phyloP scores from a whole-genome alignment of 352 stramenopile genomes.

The Peronosclerospora sorghi region DNA sequence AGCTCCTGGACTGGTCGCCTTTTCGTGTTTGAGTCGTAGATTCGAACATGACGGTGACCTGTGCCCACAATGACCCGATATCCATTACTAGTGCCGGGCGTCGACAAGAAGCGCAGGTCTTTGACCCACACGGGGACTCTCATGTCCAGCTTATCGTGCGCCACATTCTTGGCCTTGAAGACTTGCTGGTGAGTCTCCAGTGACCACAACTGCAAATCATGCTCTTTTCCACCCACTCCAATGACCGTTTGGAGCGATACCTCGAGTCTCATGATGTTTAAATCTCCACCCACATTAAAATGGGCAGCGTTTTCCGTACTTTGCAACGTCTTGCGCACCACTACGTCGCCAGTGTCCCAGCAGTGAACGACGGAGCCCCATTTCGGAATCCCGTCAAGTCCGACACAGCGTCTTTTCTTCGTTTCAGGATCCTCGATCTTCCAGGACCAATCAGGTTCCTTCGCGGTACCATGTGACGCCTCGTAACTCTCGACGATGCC shows the following conservation, averaged over 20 bases:
- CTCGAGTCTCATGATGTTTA: conserved; percentile 52
- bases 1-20: conserved; percentile 61
- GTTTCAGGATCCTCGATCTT: conserved; percentile 2
- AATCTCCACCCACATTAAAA: conserved; percentile 43
- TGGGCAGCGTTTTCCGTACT: conserved; percentile 23
- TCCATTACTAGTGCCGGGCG: conserved; percentile 44
- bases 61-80: conserved; percentile 69
- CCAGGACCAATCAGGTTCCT: conserved; percentile 44
- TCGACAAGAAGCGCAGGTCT: conserved; percentile 52
- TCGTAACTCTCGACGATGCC: conserved; percentile 59
- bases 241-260: conserved; percentile 38
- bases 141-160: conserved; percentile 82
- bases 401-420: conserved; percentile 25
- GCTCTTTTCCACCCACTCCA: conserved; percentile 72
- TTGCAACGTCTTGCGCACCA: conserved; percentile 37
- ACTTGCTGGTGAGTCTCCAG: conserved; percentile 63
- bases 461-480: conserved; percentile 23
- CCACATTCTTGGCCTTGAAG: conserved; percentile 83
- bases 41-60: conserved; percentile 61
- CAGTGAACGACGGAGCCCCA: conserved; percentile 64
- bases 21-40: conserved; percentile 86
- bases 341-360: conserved; percentile 41
- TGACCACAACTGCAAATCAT: conserved; percentile 71
- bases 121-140: conserved; percentile 85
- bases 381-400: conserved; percentile 43